A percentile compares a stretch with the other conserved stretches of the same genome.
phyloP scores from a whole-genome alignment of 2,329 filamentous ascomycete species.

The Diaporthe australafricana region DNA sequence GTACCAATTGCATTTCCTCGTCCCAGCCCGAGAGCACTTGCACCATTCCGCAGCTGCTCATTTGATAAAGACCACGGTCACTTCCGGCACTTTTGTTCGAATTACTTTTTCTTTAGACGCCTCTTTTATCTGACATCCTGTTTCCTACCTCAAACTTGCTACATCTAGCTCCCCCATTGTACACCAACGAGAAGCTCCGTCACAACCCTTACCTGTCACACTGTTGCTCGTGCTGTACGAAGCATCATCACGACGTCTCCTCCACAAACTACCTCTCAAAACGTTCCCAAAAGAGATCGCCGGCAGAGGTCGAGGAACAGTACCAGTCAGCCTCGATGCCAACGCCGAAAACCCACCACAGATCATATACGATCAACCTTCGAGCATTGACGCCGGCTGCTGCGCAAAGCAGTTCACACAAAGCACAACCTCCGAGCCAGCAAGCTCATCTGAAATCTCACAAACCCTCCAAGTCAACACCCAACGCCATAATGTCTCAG shows the following conservation, averaged over 20 bases:
- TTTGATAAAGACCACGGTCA: slow-evolving; percentile 14
- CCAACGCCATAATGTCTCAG: slow-evolving; percentile 34
- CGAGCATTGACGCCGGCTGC: slow-evolving; percentile 28
- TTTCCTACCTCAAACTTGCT: background rate
- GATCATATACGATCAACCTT: slow-evolving; percentile 38
- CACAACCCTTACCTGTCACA: background rate
- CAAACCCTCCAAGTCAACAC: slow-evolving; percentile 35
- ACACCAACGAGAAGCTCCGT: background rate
- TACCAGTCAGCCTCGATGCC: slow-evolving; percentile 33
- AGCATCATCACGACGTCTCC: background rate
- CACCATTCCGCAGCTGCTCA: slow-evolving; percentile 16
- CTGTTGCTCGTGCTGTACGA: background rate
- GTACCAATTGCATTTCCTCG: slow-evolving; percentile 18
- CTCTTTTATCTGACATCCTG: background rate
- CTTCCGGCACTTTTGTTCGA: background rate
- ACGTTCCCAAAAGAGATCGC: background rate
- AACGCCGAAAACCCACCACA: slow-evolving; percentile 34
- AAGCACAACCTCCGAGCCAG: slow-evolving; percentile 2
- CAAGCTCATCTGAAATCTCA: slow-evolving; percentile 28
- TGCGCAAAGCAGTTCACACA: background rate
- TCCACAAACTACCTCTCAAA: background rate
- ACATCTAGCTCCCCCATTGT: background rate
- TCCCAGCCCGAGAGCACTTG: slow-evolving; percentile 18
- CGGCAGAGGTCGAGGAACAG: slow-evolving; percentile 19
- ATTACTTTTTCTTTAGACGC: background rate